These are phyloP conservation scores for Kwoniella sp. DNA, from an alignment of 768 basidiomycete species.

Conservation along the genomic window DNA sequence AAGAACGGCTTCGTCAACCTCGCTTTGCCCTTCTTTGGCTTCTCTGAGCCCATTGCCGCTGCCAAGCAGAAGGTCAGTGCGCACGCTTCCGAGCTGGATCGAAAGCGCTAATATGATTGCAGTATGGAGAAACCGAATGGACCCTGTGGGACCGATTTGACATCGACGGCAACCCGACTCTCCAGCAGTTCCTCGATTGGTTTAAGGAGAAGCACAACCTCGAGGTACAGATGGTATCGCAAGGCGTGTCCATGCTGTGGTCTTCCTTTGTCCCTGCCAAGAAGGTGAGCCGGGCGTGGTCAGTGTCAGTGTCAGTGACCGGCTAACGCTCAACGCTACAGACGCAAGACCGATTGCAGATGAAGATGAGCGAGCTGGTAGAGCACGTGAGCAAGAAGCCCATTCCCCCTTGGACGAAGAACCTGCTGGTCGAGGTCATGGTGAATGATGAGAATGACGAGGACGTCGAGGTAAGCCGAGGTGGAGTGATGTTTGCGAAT, in stretches of 20 bases:
- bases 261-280: constrained; percentile 86
- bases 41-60: constrained; percentile 93
- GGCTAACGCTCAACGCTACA: constrained; percentile 43
- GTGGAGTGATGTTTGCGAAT: not conserved
- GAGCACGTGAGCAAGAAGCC: constrained; percentile 94
- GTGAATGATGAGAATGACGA: constrained; percentile 84
- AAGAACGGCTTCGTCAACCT: constrained; percentile 99
- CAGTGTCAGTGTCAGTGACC: not conserved
- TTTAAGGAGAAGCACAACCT: constrained; percentile 81
- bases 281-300: constrained; percentile 61
- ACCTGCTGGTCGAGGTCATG: constrained; percentile 91
- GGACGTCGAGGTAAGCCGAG: constrained; percentile 91
- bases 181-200: constrained; percentile 75
- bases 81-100: not conserved
- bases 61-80: constrained; percentile 65
- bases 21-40: constrained; percentile 96
- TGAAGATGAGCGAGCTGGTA: constrained; percentile 86
- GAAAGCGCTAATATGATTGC: not conserved
- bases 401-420: constrained; percentile 72
- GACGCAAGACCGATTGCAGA: constrained; percentile 79
- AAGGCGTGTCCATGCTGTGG: constrained; percentile 98
- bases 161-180: constrained; percentile 80
- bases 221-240: constrained; percentile 89
- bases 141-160: constrained; percentile 98
- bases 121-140: constrained; percentile 83